Base-by-base conservation (phyloP, 2,329 filamentous ascomycete species). In the Colletotrichum spaethianum region DNA sequence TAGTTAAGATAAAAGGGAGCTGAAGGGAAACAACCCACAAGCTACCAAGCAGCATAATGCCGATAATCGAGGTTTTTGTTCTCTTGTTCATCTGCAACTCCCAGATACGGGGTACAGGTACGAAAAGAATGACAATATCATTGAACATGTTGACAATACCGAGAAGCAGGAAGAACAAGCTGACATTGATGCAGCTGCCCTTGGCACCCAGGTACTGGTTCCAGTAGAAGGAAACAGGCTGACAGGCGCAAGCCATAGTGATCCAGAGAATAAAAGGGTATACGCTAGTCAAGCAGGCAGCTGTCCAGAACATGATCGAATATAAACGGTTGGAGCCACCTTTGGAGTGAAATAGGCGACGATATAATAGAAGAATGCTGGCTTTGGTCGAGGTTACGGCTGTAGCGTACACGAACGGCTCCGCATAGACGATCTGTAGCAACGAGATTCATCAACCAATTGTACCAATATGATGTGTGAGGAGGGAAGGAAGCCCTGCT, bases 101-200 rank as follows among this genome's bases (percentile, higher is more conserved):
- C 68, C 55, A 66, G 11, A 74, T 72, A 6, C 60, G 69, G 7
- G 69, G 69, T 12, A 74, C 59, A 0, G 72, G 72, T 4, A 72
- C 70, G 16, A 65, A 28, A 16, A 72, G 65, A 28, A 74, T 67
- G 40, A 74, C n/a, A 16, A 74, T 53, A 33, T 74, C 72, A 50
- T 72, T 72, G 4, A 69, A 46, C 66, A 69, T 69, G 59, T 69
- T 69, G 31, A 69, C 42, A 18, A 69, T 69, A 2, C 66, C 66
- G 1, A 63, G 57, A 38, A 56, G 38, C 0, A 69, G 60, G 20
- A 69, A 69, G 40, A 69, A 69, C 38, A 63, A 40, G 50, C 52
- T 56, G 57, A 63, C 59, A n/a, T 63, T 63, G 40, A 69, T 69
- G 28, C 66, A 69, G 9, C 33, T 64, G 16, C 61, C 67, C 20